Conservation (phyloP, 2,329 filamentous ascomycete genomes). For the Colletotrichum horii region DNA sequence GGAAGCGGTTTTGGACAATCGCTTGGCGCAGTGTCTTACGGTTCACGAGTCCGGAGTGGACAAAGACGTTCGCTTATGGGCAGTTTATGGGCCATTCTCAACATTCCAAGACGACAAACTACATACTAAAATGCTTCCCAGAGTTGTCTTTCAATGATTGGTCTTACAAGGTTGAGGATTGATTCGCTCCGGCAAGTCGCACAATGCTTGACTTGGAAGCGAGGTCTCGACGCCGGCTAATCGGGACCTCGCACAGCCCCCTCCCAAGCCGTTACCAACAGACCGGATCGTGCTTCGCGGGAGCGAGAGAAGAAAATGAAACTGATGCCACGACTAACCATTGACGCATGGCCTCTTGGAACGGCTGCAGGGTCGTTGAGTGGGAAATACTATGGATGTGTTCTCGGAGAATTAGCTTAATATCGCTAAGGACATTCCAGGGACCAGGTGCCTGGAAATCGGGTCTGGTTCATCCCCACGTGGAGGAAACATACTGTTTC, state of each 20-base stretch:
- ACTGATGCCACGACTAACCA: not conserved
- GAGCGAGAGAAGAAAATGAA: not conserved
- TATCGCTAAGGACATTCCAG: constrained; percentile 1
- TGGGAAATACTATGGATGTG: not conserved
- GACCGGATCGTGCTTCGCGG: not conserved
- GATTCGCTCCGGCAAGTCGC: not conserved
- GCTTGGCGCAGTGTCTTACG: not conserved
- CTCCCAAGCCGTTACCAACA: not conserved
- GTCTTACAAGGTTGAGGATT: not conserved
- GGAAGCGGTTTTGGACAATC: not conserved
- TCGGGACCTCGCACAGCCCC: not conserved
- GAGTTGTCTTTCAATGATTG: not conserved
- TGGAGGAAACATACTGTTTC: not conserved
- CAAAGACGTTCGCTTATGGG: not conserved
- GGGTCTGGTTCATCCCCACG: not conserved
- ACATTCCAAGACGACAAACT: not conserved
- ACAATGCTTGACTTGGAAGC: not conserved
- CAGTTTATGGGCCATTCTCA: not conserved
- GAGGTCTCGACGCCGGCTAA: not conserved
- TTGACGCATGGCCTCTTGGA: not conserved
- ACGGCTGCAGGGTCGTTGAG: not conserved
- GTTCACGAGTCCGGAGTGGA: not conserved
- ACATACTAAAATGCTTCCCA: no score
- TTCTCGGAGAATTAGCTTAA: constrained; percentile 14
- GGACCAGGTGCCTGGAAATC: not conserved